Evolutionary conservation across 208 protist species (phyloP).

Genomic region (Trypanosoma grayi): DNA sequence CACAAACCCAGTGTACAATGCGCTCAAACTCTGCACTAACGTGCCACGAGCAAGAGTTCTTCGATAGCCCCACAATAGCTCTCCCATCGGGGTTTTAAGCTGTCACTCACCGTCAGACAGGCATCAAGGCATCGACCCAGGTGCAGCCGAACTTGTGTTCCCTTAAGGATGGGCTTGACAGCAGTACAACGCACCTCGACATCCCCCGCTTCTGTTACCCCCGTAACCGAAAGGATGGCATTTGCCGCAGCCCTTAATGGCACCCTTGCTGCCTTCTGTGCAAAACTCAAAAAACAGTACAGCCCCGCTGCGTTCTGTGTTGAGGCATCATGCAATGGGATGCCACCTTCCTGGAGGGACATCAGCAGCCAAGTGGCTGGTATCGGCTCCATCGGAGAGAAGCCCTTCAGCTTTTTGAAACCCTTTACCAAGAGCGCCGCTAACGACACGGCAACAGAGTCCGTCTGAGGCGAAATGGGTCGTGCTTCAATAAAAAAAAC

Average conservation of each 20-base stretch:
- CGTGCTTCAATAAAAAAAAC: slow-evolving; percentile 3
- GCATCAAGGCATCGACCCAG: neutral
- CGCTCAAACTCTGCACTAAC: no score
- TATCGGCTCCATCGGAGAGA: neutral
- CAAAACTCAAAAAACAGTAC: slow-evolving; percentile 8
- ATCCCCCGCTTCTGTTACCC: neutral
- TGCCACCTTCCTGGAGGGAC: neutral
- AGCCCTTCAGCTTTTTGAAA: slow-evolving; percentile 5
- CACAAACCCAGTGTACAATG: no score
- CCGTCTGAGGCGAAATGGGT: neutral
- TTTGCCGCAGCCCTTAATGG: slow-evolving; percentile 9
- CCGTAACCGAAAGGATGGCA: slow-evolving; percentile 4
- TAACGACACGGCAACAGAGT: slow-evolving; percentile 5
- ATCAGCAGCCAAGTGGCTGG: slow-evolving; percentile 12
- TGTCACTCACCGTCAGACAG: neutral
- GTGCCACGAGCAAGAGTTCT: neutral
- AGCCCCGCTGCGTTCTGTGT: neutral
- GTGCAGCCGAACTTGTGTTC: slow-evolving; percentile 14
- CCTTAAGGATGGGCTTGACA: slow-evolving; percentile 3
- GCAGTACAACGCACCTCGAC: slow-evolving; percentile 7
- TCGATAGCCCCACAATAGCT: slow-evolving; percentile 6
- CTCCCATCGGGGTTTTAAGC: neutral
- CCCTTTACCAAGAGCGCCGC: slow-evolving; percentile 17
- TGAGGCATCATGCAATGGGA: neutral
- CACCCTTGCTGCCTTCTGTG: slow-evolving; percentile 3